Evolutionary conservation across 306 rosid species (phyloP).

Genomic region (Ammopiptanthus mongolicus): DNA sequence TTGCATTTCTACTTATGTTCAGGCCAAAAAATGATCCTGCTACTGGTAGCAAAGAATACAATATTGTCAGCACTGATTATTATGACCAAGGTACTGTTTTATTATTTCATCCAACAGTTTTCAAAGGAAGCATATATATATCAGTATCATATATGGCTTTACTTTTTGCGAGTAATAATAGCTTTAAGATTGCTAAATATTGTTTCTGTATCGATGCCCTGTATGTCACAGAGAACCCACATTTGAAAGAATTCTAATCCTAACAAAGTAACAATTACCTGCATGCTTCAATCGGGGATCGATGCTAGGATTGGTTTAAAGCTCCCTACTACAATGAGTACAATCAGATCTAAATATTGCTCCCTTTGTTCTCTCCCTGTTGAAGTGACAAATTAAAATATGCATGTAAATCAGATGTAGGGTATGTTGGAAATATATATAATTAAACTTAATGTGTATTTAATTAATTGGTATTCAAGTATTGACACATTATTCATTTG

Average conservation of each 20-base stretch:
- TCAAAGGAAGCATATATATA: not conserved
- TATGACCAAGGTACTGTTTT: constrained; percentile 5
- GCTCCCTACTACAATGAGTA: not conserved
- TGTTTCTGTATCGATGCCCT: not conserved
- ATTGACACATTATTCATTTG: too few relatives aligned
- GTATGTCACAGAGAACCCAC: not conserved
- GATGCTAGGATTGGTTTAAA: not conserved
- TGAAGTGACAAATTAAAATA: not conserved
- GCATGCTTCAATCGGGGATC: not conserved
- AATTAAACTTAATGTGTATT: too few relatives aligned
- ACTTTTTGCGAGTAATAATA: not conserved
- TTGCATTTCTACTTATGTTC: not conserved
- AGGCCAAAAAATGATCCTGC: not conserved
- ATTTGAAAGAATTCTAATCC: not conserved
- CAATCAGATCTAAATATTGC: not conserved
- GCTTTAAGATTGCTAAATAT: not conserved
- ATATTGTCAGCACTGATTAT: not conserved
- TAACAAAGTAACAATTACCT: not conserved
- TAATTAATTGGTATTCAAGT: too few relatives aligned
- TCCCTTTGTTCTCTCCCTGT: not conserved
- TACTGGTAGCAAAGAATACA: not conserved
- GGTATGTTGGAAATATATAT: too few relatives aligned
- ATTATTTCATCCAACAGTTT: not conserved
- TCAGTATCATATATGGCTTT: not conserved
- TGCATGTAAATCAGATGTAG: not conserved